These are phyloP conservation scores for Cornus suecica DNA, from an alignment of 148 eudicot genomes.

Conservation along the genomic window DNA sequence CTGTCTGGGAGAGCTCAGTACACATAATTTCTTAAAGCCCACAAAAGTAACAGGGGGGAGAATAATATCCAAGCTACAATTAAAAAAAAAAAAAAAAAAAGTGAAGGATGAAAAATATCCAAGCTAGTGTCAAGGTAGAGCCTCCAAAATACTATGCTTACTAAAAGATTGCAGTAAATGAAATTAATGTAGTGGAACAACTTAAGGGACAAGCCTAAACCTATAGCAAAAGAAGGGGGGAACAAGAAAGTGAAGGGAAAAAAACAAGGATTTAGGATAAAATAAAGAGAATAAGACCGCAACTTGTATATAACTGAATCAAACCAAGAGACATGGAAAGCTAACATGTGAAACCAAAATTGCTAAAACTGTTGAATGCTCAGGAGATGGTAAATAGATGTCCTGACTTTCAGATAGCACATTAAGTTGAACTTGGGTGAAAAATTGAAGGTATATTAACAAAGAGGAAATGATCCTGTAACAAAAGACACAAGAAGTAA, in stretches of 20 bases:
- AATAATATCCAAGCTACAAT: neutral
- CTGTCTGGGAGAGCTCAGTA: neutral
- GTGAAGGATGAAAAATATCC: too few relatives aligned
- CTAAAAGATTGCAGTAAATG: neutral
- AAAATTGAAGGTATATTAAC: too few relatives aligned
- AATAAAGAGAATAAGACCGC: neutral
- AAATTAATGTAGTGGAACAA: constrained; percentile 1
- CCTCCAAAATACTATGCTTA: neutral
- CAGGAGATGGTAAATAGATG: neutral
- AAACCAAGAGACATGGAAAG: neutral
- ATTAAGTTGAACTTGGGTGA: too few relatives aligned
- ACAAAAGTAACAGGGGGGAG: neutral
- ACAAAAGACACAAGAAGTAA: too few relatives aligned
- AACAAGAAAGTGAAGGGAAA: too few relatives aligned
- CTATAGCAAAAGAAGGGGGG: neutral
- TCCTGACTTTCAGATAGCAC: too few relatives aligned
- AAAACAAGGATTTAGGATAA: neutral
- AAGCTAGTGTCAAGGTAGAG: neutral
- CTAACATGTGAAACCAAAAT: neutral
- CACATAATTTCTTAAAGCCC: constrained; percentile 11
- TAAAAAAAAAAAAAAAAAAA: too few relatives aligned
- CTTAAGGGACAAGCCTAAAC: neutral
- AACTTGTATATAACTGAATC: too few relatives aligned
- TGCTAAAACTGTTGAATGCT: neutral
- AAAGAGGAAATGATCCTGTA: too few relatives aligned